Base-by-base conservation (phyloP, 371 early-diverging fungal species). In the Actinomortierella wolfii region DNA sequence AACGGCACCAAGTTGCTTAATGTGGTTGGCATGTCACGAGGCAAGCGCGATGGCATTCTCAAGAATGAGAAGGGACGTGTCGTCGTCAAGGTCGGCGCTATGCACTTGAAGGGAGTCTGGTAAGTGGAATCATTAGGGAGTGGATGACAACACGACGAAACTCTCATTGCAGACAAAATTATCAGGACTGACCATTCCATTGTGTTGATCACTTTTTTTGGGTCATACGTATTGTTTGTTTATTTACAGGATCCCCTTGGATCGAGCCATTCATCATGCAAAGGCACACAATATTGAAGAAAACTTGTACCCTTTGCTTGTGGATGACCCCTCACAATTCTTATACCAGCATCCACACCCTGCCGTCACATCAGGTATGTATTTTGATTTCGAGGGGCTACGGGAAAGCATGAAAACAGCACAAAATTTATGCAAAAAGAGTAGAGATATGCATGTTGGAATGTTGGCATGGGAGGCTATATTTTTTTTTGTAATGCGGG, bases 71-170 rank as follows among this genome's bases (percentile, higher is more conserved):
- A 89, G 68, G 93, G 89, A 18, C 83, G 94, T 59, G 85, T 86
- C 18, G 94, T 94, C 17, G 89, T 94, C 65, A 94, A 94, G 73
- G 90, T 89, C 2, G 94, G 94, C 25, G 88, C 93, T 3, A 93
- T 94, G 93, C 89, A 90, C 66, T 81, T 94, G 43, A 94, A 94
- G 68, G 94, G 94, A 20, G 94, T 94, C 48, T 94, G 94, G 94
- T 83, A 78, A 79, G 78, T 65, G 51, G 20, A 26, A 42, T 14
- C 34, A 18, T 56, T 24, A 3, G 45, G 17, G 7, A 56, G 25
- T 15, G 13, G 13, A 26, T 7, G 0, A n/a, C 24, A 15, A 39
- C 5, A 51, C 5, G 24, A 17, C 20, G 52, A 26, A 21, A 26
- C 20, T 54, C 9, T 4, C 34, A 34, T 34, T 11, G 34, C 34